Conservation (phyloP, 2,329 filamentous ascomycete species). For the Xylariaceae sp. region DNA sequence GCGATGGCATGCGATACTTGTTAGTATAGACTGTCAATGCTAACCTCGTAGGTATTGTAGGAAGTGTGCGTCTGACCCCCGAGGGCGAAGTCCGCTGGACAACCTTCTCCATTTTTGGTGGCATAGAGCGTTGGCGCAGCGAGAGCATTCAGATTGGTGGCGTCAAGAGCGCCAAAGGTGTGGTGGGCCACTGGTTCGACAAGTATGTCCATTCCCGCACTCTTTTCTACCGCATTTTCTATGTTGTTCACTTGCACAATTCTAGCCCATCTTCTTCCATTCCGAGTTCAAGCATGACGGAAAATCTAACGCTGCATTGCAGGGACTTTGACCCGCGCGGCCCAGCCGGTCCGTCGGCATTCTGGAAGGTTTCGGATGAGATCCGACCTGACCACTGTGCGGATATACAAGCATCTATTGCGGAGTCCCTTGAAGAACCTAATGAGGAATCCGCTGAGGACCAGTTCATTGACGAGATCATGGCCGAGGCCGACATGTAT, state of each 20-base stretch:
- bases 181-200: constrained; percentile 75
- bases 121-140: constrained; percentile 69
- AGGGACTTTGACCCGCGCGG: constrained; percentile 64
- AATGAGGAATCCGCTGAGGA: constrained; percentile 4
- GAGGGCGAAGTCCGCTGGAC: constrained; percentile 74
- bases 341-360: constrained; percentile 69
- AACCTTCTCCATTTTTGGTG: constrained; percentile 58
- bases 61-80: constrained; percentile 60
- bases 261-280: too few species aligned
- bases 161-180: constrained; percentile 58
- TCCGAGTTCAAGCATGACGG: neutral
- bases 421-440: neutral
- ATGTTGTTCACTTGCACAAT: neutral
- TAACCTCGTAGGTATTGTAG: constrained; percentile 33
- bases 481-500: neutral
- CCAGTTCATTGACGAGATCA: neutral
- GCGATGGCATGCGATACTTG: constrained; percentile 1
- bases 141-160: constrained; percentile 74
- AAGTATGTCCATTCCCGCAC: constrained; percentile 43
- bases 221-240: too few species aligned
- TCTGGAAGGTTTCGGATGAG: constrained; percentile 67
- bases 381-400: neutral
- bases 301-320: neutral
- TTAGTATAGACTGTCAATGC: neutral
- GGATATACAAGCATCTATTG: neutral